These are phyloP conservation scores for Leccinum variicolor DNA, from an alignment of 768 basidiomycete species.

Conservation along the genomic window DNA sequence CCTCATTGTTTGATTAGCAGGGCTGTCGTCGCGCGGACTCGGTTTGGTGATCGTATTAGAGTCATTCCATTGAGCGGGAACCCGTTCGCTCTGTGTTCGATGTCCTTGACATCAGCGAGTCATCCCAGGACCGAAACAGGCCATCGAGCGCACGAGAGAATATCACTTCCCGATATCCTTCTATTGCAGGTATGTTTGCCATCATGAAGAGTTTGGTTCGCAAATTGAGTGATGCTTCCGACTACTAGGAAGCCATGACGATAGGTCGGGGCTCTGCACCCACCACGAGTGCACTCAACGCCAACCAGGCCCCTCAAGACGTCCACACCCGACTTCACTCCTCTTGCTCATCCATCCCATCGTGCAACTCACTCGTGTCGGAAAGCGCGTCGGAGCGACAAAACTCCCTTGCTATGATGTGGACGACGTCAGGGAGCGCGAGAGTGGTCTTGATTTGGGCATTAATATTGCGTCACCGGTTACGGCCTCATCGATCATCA, in stretches of 20 bases:
- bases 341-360: conserved; percentile 31
- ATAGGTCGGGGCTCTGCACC: conserved; percentile 12
- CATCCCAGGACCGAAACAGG: conserved; percentile 17
- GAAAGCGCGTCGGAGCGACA: conserved; percentile 45
- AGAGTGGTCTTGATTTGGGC: too few relatives aligned
- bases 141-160: conserved; percentile 9
- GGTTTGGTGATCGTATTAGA: too few relatives aligned
- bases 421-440: too few relatives aligned
- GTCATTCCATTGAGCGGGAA: too few relatives aligned
- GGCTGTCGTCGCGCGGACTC: too few relatives aligned
- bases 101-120: too few relatives aligned
- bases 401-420: conserved; percentile 33
- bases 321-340: conserved; percentile 18
- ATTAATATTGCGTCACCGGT: too few relatives aligned
- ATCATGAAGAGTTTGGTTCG: neutral
- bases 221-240: conserved; percentile 1
- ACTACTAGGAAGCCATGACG: conserved; percentile 1
- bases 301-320: conserved; percentile 9
- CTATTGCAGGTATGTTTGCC: conserved; percentile 11
- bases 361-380: conserved; percentile 39
- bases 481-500: conserved; percentile 44
- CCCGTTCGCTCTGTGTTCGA: too few relatives aligned
- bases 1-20: too few relatives aligned
- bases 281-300: conserved; percentile 2
- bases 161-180: conserved; percentile 5